A percentile compares a stretch with the other conserved stretches of the same genome.
phyloP scores from a whole-genome alignment of 768 basidiomycete genomes.

The Podaxis mareebaensis region DNA sequence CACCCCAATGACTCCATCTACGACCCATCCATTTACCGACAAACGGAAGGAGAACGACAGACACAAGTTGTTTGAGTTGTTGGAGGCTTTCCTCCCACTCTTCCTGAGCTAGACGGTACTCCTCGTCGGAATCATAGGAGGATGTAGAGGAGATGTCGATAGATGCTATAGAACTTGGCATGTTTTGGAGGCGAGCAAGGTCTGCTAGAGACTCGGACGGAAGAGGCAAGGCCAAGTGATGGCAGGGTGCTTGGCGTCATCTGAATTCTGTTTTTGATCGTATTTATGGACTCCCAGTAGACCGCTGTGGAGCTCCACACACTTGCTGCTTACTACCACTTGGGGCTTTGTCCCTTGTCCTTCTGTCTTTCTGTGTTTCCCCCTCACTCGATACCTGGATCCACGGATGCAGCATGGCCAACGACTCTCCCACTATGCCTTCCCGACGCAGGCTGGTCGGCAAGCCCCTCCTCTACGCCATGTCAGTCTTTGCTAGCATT shows the following conservation, averaged over 20 bases:
- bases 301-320: not conserved
- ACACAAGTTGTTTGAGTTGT: constrained; percentile 80
- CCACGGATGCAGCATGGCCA: constrained; percentile 56
- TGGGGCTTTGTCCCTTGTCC: not conserved
- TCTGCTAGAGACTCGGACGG: constrained; percentile 1
- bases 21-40: constrained; percentile 89
- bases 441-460: constrained; percentile 64
- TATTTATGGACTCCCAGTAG: constrained; percentile 1
- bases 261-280: constrained; percentile 14
- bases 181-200: constrained; percentile 27
- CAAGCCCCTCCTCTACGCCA: constrained; percentile 74
- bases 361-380: constrained; percentile 4
- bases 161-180: constrained; percentile 65
- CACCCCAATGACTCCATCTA: constrained; percentile 85
- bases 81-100: constrained; percentile 93
- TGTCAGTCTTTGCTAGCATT: constrained; percentile 79
- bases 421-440: constrained; percentile 27
- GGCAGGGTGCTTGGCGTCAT: constrained; percentile 16
- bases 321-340: not conserved
- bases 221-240: constrained; percentile 19
- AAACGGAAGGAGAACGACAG: constrained; percentile 81
- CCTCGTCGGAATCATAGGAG: constrained; percentile 68
- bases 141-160: constrained; percentile 54
- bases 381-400: constrained; percentile 1
- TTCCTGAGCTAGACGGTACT: constrained; percentile 74